phyloP scores from a whole-genome alignment of 495 filamentous ascomycete genomes.

The Oleoguttula mirabilis region DNA sequence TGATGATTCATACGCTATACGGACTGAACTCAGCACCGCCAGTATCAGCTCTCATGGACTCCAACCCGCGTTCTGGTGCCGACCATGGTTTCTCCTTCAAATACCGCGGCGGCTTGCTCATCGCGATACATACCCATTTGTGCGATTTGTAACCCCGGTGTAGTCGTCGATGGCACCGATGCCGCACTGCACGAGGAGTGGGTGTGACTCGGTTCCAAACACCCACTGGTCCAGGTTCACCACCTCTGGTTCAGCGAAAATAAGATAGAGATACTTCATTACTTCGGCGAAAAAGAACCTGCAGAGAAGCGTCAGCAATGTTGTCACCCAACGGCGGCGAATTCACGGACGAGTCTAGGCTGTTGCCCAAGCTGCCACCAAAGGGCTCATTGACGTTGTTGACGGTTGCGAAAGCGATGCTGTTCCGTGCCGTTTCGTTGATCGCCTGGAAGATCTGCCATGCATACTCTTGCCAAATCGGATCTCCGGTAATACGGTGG shows the following conservation, averaged over 20 bases:
- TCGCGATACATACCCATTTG: too few relatives aligned
- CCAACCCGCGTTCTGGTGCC: too few relatives aligned
- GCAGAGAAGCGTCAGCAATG: constrained; percentile 3
- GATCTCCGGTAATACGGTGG: constrained; percentile 18
- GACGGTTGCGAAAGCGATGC: constrained; percentile 12
- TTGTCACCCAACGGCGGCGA: too few relatives aligned
- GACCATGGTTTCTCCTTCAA: too few relatives aligned
- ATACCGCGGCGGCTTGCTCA: too few relatives aligned
- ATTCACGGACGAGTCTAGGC: constrained; percentile 13
- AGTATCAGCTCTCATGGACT: too few relatives aligned
- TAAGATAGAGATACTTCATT: constrained; percentile 36
- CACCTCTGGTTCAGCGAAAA: constrained; percentile 25
- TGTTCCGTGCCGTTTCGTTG: constrained; percentile 14
- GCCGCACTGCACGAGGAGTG: constrained; percentile 19
- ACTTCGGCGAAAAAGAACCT: constrained; percentile 68
- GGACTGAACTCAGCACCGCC: too few relatives aligned
- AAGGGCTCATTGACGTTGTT: constrained; percentile 16
- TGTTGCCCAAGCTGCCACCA: constrained; percentile 8
- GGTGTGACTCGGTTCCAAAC: constrained; percentile 30
- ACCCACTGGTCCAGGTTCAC: constrained; percentile 28
- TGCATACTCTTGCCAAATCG: constrained; percentile 12
- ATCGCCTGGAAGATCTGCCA: constrained; percentile 18
- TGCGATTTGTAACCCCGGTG: too few relatives aligned
- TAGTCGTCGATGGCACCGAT: constrained; percentile 7
- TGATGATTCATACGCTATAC: too few relatives aligned